Base-by-base conservation (phyloP, 108 stramenopile species). In the Stephanodiscus triporus region DNA sequence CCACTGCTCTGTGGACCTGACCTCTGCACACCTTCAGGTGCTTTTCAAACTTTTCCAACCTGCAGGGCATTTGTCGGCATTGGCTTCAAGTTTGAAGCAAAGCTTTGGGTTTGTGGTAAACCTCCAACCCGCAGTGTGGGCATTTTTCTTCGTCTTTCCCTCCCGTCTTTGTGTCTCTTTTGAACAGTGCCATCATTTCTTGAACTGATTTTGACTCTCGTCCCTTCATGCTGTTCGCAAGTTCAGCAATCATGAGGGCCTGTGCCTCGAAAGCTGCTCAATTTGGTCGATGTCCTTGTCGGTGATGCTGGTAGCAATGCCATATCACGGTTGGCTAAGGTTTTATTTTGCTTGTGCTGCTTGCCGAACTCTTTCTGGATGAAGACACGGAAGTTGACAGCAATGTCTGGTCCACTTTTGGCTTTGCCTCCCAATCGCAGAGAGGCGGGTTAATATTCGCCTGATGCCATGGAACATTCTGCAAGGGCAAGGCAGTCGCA, bases 331-430 rank as follows among this genome's bases (percentile, higher is more conserved):
- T 30, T 61, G 26, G 60, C 26, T 30, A 27, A 36, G 30, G 61
- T 40, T 34, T 63, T 63, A 34, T 63, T 63, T 0, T 68, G 68
- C 68, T 68, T n/a, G n/a, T n/a, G n/a, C n/a, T n/a, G n/a, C n/a
- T n/a, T n/a, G n/a, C n/a, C n/a, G n/a, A n/a, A n/a, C n/a, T n/a
- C n/a, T n/a, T n/a, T n/a, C n/a, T n/a, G n/a, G n/a, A n/a, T n/a
- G n/a, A n/a, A n/a, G n/a, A 36, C 36, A 8, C 54, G 51, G 54
- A 68, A 68, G 53, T 68, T 68, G 7, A 30, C 29, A 7, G n/a
- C n/a, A 54, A 68, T 2, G 68, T 68, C 37, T 68, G 38, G 4
- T 56, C 54, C n/a, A 36, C 26, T 3, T n/a, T 27, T 0, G 29
- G 29, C n/a, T 36, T 68, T n/a, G 51, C 54, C 6, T 68, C 54